Base-by-base conservation (phyloP, 306 rosid genomes). In the Corylus heterophylla region DNA sequence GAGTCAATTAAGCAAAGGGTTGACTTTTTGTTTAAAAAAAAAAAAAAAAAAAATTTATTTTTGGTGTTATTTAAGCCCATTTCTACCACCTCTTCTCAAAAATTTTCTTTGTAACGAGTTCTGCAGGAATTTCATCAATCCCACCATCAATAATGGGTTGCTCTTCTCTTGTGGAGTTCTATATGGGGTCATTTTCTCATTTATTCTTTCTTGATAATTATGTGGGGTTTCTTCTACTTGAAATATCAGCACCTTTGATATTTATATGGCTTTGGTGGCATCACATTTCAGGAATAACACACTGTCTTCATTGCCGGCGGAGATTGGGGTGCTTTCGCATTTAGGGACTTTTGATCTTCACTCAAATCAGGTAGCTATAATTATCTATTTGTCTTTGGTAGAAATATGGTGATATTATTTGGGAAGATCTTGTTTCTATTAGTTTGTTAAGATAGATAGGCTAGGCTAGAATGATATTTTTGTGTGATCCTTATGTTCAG, bases 271-370 rank as follows among this genome's bases (percentile, higher is more conserved):
- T 44, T 31, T 64, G 79, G 44, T 45, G 37, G 49, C 63, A 54
- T 82, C 76, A 72, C 50, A 77, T 81, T 83, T 48, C 81, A 94
- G 98, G 89, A 92, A 86, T 85, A 94, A 92, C 83, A 80, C 81
- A 78, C 85, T 92, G 71, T 79, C 90, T 78, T 75, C 86, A 22
- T 78, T 94, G 84, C 97, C 98, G 39, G 86, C 68, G 54, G 97
- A 92, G 84, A 84, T 92, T 62, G 97, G 91, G 64, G 85, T 69
- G 10, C 98, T 94, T 79, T 87, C 95, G 77, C 89, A 8, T 52
- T 86, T 94, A n/a, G 97, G 95, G 80, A 94, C 93, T 64, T 90
- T 94, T 31, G 97, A 88, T 89, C 97, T 94, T 78, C 95, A 86
- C 61, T 92, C 98, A 81, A 94, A 94, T 86, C 91, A 91, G 97